A percentile compares a stretch with the other conserved stretches of the same genome.
phyloP scores from a whole-genome alignment of 208 protist species.

The Leishmania braziliensis region DNA sequence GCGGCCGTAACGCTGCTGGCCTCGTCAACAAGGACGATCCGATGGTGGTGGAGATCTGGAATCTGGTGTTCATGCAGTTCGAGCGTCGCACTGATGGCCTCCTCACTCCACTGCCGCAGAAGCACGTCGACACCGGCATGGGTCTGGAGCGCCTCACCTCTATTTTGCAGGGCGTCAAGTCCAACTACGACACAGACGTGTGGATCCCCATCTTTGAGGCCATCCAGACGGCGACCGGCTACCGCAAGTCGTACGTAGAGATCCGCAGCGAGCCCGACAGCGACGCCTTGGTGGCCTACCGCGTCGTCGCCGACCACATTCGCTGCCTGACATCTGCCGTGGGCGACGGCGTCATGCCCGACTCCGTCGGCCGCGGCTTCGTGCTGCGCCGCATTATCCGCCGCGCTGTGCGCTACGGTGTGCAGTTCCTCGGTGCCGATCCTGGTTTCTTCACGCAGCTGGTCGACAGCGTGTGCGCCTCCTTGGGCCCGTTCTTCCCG shows the following conservation, averaged over 20 bases:
- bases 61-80: conserved; percentile 99
- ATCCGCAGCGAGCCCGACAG: conserved; percentile 77
- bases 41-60: conserved; percentile 99
- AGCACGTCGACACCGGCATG: conserved; percentile 99
- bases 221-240: conserved; percentile 95
- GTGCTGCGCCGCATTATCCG: conserved; percentile 98
- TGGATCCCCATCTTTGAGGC: conserved; percentile 97
- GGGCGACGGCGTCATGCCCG: conserved; percentile 96
- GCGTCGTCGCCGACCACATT: conserved; percentile 99
- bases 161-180: conserved; percentile 96
- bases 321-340: conserved; percentile 98
- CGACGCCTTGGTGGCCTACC: conserved; percentile 96
- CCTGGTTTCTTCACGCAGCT: conserved; percentile 95
- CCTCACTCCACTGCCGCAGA: conserved; percentile 87
- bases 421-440: conserved; percentile 94
- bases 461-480: conserved; percentile 88
- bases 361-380: conserved; percentile 95
- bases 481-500: conserved; percentile 94
- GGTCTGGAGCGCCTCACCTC: conserved; percentile 98
- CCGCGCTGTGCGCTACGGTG: conserved; percentile 96
- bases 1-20: conserved; percentile 93
- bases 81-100: conserved; percentile 93
- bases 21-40: conserved; percentile 99
- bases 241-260: conserved; percentile 84
- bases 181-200: conserved; percentile 99